These are phyloP conservation scores for Panicum virgatum DNA, from an alignment of 202 grass and related monocot genomes.

Conservation along the genomic window DNA sequence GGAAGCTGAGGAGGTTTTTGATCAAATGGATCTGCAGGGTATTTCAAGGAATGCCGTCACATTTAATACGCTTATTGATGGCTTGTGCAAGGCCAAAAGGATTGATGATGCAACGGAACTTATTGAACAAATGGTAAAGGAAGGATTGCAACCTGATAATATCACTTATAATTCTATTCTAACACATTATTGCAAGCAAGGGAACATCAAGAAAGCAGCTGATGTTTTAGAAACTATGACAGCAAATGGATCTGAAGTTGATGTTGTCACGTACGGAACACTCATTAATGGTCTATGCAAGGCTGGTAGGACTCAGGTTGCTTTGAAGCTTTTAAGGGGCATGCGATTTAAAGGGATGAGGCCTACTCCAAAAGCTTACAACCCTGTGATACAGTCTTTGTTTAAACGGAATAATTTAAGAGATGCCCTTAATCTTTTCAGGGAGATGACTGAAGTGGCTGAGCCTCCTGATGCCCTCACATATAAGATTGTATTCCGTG, in stretches of 20 bases:
- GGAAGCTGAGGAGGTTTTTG: slow-evolving; percentile 81
- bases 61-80: slow-evolving; percentile 77
- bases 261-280: slow-evolving; percentile 76
- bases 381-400: slow-evolving; percentile 68
- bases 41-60: slow-evolving; percentile 71
- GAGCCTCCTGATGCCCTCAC: slow-evolving; percentile 79
- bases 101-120: slow-evolving; percentile 77
- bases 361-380: slow-evolving; percentile 83
- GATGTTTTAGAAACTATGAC: slow-evolving; percentile 85
- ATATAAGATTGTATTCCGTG: slow-evolving; percentile 79
- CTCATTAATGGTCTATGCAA: slow-evolving; percentile 84
- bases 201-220: slow-evolving; percentile 73
- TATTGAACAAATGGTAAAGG: slow-evolving; percentile 69
- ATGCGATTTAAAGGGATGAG: slow-evolving; percentile 71
- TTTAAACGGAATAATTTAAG: slow-evolving; percentile 61
- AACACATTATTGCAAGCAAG: slow-evolving; percentile 84
- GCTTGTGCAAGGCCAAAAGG: slow-evolving; percentile 68
- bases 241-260: slow-evolving; percentile 76
- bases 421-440: slow-evolving; percentile 77
- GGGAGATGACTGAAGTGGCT: slow-evolving; percentile 72
- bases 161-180: slow-evolving; percentile 88
- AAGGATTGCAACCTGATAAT: slow-evolving; percentile 75
- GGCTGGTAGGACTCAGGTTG: slow-evolving; percentile 77
- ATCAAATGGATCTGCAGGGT: slow-evolving; percentile 84
- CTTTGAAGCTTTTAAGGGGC: slow-evolving; percentile 79